These are phyloP conservation scores for Baorangia bicolor DNA, from an alignment of 768 basidiomycete species.

Conservation along the genomic window DNA sequence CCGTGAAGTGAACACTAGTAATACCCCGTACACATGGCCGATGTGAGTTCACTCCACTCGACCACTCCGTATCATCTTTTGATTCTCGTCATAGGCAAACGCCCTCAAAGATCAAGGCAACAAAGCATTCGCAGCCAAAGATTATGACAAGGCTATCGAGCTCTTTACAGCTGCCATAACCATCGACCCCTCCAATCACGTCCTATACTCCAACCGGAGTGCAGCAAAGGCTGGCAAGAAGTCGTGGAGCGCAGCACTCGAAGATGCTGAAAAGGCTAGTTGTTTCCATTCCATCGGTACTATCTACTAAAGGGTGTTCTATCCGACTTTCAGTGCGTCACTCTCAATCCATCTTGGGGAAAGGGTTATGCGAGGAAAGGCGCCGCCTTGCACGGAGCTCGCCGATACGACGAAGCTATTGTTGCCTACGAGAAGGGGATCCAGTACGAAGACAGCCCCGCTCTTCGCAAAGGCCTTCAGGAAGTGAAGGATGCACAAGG, in stretches of 20 bases:
- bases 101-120: slow-evolving; percentile 90
- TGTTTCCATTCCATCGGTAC: background rate
- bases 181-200: slow-evolving; percentile 80
- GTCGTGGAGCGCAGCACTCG: slow-evolving; percentile 70
- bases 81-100: slow-evolving; percentile 39
- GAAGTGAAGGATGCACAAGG: slow-evolving; percentile 88
- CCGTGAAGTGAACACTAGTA: too few relatives aligned
- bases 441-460: slow-evolving; percentile 77
- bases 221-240: slow-evolving; percentile 88
- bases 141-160: slow-evolving; percentile 86
- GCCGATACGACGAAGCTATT: slow-evolving; percentile 80
- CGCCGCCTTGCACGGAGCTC: slow-evolving; percentile 85
- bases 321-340: slow-evolving; percentile 57
- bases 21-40: slow-evolving; percentile 28
- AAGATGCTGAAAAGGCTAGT: slow-evolving; percentile 81
- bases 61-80: slow-evolving; percentile 10
- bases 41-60: slow-evolving; percentile 27
- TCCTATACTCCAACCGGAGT: slow-evolving; percentile 90
- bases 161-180: slow-evolving; percentile 81
- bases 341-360: slow-evolving; percentile 76
- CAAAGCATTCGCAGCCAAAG: slow-evolving; percentile 91
- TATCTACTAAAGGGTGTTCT: slow-evolving; percentile 1
- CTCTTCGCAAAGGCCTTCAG: slow-evolving; percentile 81
- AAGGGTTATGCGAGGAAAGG: slow-evolving; percentile 93
- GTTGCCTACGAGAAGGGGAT: slow-evolving; percentile 80